These are phyloP conservation scores for Leccinum boreale DNA, from an alignment of 768 basidiomycete species.

Conservation along the genomic window DNA sequence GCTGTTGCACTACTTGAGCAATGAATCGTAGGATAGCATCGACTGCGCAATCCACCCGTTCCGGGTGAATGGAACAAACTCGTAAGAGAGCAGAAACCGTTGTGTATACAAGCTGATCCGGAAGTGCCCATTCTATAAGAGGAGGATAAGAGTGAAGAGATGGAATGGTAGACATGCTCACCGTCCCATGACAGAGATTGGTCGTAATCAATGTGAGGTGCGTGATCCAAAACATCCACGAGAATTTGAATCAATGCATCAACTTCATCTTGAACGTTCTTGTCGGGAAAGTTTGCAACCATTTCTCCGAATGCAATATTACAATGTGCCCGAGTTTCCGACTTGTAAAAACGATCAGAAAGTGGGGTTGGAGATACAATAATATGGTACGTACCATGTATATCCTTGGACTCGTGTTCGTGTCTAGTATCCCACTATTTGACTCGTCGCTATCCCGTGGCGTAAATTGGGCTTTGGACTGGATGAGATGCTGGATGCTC, in stretches of 20 bases:
- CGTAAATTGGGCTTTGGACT: slow-evolving; percentile 55
- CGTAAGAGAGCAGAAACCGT: slow-evolving; percentile 74
- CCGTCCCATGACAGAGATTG: slow-evolving; percentile 78
- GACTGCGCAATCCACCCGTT: slow-evolving; percentile 49
- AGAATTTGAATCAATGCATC: slow-evolving; percentile 57
- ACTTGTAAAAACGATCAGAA: slow-evolving; percentile 36
- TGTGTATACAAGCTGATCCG: slow-evolving; percentile 80
- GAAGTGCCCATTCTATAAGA: slow-evolving; percentile 75
- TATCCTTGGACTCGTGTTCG: slow-evolving; percentile 26
- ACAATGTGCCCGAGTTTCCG: slow-evolving; percentile 69
- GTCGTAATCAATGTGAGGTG: slow-evolving; percentile 77
- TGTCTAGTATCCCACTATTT: slow-evolving; percentile 22
- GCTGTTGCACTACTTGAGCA: slow-evolving; percentile 49
- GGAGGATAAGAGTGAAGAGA: neutral
- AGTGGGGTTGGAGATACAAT: neutral
- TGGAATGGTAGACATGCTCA: slow-evolving; percentile 28
- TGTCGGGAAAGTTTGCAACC: slow-evolving; percentile 58
- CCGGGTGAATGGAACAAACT: slow-evolving; percentile 51
- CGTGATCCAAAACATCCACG: slow-evolving; percentile 64
- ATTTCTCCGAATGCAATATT: slow-evolving; percentile 84
- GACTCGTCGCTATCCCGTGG: slow-evolving; percentile 12
- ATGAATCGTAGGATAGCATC: slow-evolving; percentile 63
- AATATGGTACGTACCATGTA: slow-evolving; percentile 53
- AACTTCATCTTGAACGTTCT: slow-evolving; percentile 48
- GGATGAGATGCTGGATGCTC: slow-evolving; percentile 54